Base-by-base conservation (phyloP, 345 rosid species). In the Physaria fendleri region DNA sequence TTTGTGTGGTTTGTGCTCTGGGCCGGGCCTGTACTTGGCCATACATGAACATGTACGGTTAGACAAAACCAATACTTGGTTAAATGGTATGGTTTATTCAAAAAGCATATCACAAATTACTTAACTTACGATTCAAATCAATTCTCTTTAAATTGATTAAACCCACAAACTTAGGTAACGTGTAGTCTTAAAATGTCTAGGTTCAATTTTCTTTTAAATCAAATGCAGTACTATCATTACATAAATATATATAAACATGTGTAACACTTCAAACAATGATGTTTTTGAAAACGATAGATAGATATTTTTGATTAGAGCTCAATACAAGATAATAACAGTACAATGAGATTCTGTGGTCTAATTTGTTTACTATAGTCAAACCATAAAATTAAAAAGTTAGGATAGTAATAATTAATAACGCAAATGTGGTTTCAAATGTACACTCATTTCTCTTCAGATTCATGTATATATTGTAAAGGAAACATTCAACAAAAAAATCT, bases 391-490 rank as follows among this genome's bases (percentile, higher is more conserved):
- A 20, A 28, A 21, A 56, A 37, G 41, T 21, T 6, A 22, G 8
- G 22, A 51, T 40, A 51, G 50, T 51, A 51, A 44, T 35, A 25
- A 37, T 45, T 45, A 44, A 32, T 43, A 12, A 25, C 2, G 13
- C 10, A 20, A 59, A 24, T 41, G 46, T 59, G 46, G 46, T 58
- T 59, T 67, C 72, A 67, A 67, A 23, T 56, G n/a, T 47, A 38
- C 23, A 67, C 54, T 67, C 72, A 59, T 67, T 50, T 59, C 54
- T 33, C 60, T 18, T 50, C 9, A 68, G 72, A 68, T 60, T 68
- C 66, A 68, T 68, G 66, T 43, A 68, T 44, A 61, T 43, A 68
- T 44, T 55, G 40, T 68, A 35, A 33, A 52, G 49, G 49, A 68
- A 68, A 68, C 67, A 52, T 60, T 52, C 27, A 40, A 45, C n/a